Evolutionary conservation across 768 basidiomycete genomes (phyloP).

Genomic region (Hemileccinum rubropunctum): DNA sequence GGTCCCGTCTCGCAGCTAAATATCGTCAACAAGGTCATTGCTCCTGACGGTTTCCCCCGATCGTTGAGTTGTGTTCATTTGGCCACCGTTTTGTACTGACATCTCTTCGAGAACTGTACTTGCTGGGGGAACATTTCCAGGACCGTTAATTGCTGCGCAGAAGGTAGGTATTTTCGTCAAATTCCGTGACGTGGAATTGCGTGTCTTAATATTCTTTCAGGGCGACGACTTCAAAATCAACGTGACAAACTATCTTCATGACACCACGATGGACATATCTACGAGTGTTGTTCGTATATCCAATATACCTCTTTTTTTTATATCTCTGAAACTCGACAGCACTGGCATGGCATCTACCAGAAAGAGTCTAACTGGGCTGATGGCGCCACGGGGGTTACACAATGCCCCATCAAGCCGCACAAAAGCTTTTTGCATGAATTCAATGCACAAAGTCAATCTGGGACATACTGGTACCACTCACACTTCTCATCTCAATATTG

Average conservation of each 20-base stretch:
- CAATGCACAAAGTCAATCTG: slow-evolving; percentile 21
- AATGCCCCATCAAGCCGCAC: slow-evolving; percentile 28
- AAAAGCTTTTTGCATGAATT: slow-evolving; percentile 22
- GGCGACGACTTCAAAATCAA: slow-evolving; percentile 40
- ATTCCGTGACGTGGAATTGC: background rate
- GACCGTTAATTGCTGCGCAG: slow-evolving; percentile 39
- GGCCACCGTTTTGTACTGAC: background rate
- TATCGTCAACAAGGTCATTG: slow-evolving; percentile 40
- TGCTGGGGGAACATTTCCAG: slow-evolving; percentile 42
- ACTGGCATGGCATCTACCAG: slow-evolving; percentile 58
- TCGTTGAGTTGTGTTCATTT: slow-evolving; percentile 29
- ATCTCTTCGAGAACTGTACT: slow-evolving; percentile 35
- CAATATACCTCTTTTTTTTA: background rate
- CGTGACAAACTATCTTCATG: slow-evolving; percentile 43
- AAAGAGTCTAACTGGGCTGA: slow-evolving; percentile 43
- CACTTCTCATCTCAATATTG: slow-evolving; percentile 40
- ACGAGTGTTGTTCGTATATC: slow-evolving; percentile 46
- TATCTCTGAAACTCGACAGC: slow-evolving; percentile 30
- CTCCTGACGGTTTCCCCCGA: slow-evolving; percentile 47
- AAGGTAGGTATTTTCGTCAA: slow-evolving; percentile 34
- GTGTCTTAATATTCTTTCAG: slow-evolving; percentile 17
- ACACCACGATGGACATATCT: slow-evolving; percentile 45
- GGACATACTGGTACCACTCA: slow-evolving; percentile 36
- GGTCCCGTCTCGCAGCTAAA: slow-evolving; percentile 30
- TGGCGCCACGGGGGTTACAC: slow-evolving; percentile 39